These are phyloP conservation scores for Amanita fuliginea DNA, from an alignment of 768 basidiomycete genomes.

Conservation along the genomic window DNA sequence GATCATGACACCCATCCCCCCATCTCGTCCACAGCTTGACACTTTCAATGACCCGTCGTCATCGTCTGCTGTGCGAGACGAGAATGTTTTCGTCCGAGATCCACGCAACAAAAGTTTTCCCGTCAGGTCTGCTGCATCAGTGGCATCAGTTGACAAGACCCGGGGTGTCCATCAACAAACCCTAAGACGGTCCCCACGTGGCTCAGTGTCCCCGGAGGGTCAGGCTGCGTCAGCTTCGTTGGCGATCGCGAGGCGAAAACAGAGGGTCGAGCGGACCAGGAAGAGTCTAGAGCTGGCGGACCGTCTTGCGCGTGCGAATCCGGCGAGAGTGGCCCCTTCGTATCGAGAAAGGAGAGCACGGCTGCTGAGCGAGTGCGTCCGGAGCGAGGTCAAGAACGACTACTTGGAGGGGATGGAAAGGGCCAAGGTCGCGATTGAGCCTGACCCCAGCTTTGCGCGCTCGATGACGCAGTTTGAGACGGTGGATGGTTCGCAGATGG, in stretches of 20 bases:
- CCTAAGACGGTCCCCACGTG: background rate
- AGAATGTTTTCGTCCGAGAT: slow-evolving; percentile 1
- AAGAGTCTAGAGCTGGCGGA: slow-evolving; percentile 13
- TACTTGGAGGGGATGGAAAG: slow-evolving; percentile 4
- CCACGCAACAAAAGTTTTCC: background rate
- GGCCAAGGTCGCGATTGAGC: background rate
- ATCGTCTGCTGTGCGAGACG: background rate
- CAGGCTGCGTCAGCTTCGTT: background rate
- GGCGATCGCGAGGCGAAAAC: background rate
- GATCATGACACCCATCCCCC: background rate
- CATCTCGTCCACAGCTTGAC: background rate
- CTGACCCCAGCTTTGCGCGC: background rate
- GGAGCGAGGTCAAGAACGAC: slow-evolving; percentile 2
- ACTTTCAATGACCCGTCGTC: too few relatives aligned
- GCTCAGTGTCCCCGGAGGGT: background rate
- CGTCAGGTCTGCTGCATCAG: background rate
- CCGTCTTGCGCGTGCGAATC: slow-evolving; percentile 31
- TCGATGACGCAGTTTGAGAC: background rate
- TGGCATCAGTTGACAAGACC: background rate
- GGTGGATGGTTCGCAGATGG: slow-evolving; percentile 7
- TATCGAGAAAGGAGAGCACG: slow-evolving; percentile 18
- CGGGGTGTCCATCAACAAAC: background rate
- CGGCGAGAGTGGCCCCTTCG: slow-evolving; percentile 25
- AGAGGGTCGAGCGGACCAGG: background rate
- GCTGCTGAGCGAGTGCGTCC: slow-evolving; percentile 10